Percentiles rank a stretch among this genome's conserved stretches.
phyloP scores from a whole-genome alignment of 352 stramenopile genomes.

The Aphanomyces cochlioides region DNA sequence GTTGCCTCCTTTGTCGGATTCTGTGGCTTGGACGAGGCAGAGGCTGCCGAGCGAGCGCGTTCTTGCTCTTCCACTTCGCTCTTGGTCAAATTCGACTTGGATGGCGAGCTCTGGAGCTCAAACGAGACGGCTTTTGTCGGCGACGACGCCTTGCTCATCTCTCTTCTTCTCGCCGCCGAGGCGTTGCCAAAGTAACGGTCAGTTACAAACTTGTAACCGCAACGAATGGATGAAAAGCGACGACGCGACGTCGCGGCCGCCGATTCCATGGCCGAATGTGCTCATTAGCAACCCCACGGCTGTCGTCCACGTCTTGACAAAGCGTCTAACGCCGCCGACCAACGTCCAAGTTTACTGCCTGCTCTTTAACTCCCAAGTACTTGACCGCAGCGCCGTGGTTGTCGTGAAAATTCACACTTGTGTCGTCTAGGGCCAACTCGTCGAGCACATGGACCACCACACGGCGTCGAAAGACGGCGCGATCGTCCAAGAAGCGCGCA shows the following conservation, averaged over 20 bases:
- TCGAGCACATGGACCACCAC: slow-evolving; percentile 15
- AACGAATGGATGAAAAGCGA: background rate
- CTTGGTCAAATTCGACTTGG: background rate
- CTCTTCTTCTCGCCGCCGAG: no score
- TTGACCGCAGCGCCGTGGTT: background rate
- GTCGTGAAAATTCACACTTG: background rate
- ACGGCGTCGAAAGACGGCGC: slow-evolving; percentile 6
- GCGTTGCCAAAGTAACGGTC: background rate
- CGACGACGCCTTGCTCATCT: background rate
- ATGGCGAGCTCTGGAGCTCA: background rate
- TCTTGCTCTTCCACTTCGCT: slow-evolving; percentile 5
- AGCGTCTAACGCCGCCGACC: background rate
- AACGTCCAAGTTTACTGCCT: slow-evolving; percentile 25
- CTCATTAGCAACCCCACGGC: background rate
- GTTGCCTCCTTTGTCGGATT: background rate
- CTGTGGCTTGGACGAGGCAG: background rate
- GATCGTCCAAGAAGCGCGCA: slow-evolving; percentile 22
- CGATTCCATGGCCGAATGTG: background rate
- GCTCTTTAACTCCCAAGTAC: slow-evolving; percentile 26
- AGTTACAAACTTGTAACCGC: background rate
- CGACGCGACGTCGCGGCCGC: background rate
- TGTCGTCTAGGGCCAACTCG: slow-evolving; percentile 11
- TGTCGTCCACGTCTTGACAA: slow-evolving; percentile 1
- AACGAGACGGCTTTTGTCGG: slow-evolving; percentile 5
- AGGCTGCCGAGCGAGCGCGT: background rate